A percentile compares a stretch with the other conserved stretches of the same genome.
These are phyloP conservation scores for Eimeria sp. DNA, from an alignment of 169 alveolate genomes.

Conservation along the genomic window DNA sequence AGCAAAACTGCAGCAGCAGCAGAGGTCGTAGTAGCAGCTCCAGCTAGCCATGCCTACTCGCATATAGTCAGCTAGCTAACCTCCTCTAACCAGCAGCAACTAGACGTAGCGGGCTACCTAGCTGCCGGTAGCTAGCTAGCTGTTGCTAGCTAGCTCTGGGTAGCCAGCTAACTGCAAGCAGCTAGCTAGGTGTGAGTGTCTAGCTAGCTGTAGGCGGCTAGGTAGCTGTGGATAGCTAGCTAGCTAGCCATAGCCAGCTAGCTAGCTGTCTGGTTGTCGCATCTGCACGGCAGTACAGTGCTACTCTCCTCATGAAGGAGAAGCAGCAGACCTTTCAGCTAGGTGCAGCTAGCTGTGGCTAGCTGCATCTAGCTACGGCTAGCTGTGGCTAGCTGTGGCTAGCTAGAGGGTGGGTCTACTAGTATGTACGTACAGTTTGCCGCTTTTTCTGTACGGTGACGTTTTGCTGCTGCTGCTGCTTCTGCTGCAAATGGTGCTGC, in stretches of 20 bases:
- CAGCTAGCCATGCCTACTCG: not conserved
- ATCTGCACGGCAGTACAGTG: not conserved
- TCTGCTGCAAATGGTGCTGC: too few species aligned
- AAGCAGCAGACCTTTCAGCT: not conserved
- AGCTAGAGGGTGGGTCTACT: not conserved
- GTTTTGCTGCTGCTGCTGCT: not conserved
- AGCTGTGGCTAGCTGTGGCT: not conserved
- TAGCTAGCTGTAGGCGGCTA: too few species aligned
- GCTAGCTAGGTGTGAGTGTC: too few species aligned
- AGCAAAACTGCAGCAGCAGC: not conserved
- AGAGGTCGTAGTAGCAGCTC: not conserved
- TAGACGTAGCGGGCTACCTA: not conserved
- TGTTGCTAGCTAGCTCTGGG: not conserved
- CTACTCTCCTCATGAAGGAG: not conserved
- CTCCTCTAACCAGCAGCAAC: conserved; percentile 1
- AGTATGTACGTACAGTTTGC: not conserved
- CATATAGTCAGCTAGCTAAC: not conserved
- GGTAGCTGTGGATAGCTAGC: not conserved
- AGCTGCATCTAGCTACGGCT: not conserved
- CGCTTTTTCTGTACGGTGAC: not conserved
- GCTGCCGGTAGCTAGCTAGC: not conserved
- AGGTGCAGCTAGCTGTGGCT: not conserved
- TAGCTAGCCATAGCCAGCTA: not conserved
- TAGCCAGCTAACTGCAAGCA: not conserved
- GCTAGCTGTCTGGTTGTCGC: not conserved